phyloP scores from a whole-genome alignment of 768 basidiomycete species.

The Boletus edulis region DNA sequence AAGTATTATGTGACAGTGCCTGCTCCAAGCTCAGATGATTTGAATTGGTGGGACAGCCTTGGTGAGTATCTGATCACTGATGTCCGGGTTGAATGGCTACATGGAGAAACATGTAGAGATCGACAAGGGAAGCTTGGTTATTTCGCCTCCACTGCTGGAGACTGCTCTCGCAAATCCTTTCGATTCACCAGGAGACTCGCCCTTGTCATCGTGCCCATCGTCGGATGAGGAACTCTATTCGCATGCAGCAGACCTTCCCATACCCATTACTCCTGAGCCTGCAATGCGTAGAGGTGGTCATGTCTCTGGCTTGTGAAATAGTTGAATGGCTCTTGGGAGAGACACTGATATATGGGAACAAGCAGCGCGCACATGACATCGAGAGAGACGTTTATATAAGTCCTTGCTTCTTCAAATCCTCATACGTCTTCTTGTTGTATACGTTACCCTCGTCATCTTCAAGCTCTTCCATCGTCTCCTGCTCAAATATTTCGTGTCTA shows the following conservation, averaged over 20 bases:
- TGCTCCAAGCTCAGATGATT: slow-evolving; percentile 77
- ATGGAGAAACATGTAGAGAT: slow-evolving; percentile 12
- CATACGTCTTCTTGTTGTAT: slow-evolving; percentile 97
- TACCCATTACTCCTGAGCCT: slow-evolving; percentile 54
- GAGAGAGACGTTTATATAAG: slow-evolving; percentile 52
- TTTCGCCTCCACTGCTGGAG: slow-evolving; percentile 43
- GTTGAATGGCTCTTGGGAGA: neutral
- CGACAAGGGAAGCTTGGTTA: slow-evolving; percentile 15
- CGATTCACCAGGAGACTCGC: slow-evolving; percentile 63
- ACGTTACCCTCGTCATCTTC: slow-evolving; percentile 99
- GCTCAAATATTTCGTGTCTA: slow-evolving; percentile 87
- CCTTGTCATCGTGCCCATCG: slow-evolving; percentile 72
- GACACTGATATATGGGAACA: neutral
- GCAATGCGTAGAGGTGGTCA: slow-evolving; percentile 2
- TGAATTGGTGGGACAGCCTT: slow-evolving; percentile 76
- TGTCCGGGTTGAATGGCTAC: neutral
- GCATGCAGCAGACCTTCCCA: slow-evolving; percentile 66
- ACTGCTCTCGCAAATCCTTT: slow-evolving; percentile 62
- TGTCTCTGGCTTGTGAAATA: slow-evolving; percentile 11
- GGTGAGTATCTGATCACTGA: slow-evolving; percentile 39
- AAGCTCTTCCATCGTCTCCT: slow-evolving; percentile 96
- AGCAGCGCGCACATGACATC: neutral
- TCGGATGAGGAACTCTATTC: slow-evolving; percentile 84
- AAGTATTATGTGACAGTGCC: slow-evolving; percentile 52
- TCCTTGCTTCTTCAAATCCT: slow-evolving; percentile 95